phyloP scores from a whole-genome alignment of 768 basidiomycete genomes.

The Mycena rosella region DNA sequence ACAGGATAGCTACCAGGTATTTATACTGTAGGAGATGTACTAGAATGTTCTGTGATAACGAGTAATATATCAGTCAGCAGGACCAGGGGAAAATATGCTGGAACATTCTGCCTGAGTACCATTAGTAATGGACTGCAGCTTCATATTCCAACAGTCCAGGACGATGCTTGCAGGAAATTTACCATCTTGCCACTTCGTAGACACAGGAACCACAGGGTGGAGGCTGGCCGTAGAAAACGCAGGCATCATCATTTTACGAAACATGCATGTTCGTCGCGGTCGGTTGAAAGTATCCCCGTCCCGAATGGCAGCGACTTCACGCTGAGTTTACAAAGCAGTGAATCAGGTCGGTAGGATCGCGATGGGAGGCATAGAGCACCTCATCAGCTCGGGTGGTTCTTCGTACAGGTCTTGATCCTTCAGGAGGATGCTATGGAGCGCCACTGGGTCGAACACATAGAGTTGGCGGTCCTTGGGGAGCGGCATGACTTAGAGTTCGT shows the following conservation, averaged over 20 bases:
- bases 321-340: neutral
- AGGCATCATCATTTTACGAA: constrained; percentile 2
- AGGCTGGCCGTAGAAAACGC: neutral
- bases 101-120: no score
- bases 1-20: no score
- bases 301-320: neutral
- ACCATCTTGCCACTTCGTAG: neutral
- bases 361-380: neutral
- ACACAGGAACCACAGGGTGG: neutral
- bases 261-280: neutral
- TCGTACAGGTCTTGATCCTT: neutral
- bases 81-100: no score
- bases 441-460: neutral
- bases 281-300: neutral
- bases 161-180: no score
- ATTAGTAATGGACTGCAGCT: no score
- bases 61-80: no score
- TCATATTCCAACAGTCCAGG: no score
- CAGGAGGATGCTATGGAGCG: neutral
- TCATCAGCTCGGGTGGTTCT: neutral
- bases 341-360: neutral
- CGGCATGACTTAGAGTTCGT: no score
- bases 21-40: no score
- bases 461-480: neutral
- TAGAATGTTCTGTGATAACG: no score